Conservation (phyloP, 495 filamentous ascomycete species). For the Aspergillus homomorphus region DNA sequence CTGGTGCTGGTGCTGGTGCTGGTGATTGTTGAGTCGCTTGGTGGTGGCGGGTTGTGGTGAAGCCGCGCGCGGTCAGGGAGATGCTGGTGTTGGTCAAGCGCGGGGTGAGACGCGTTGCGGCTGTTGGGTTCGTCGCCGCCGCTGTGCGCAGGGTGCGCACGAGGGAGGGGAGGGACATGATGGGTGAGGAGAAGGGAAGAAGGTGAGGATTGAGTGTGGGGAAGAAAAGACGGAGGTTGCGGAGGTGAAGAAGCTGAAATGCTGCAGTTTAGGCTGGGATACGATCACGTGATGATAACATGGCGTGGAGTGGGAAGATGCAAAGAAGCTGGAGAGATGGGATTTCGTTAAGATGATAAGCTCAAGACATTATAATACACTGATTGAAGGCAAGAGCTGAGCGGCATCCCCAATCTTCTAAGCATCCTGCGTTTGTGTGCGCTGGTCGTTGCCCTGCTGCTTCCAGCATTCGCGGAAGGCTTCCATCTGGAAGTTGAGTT, state of each 20-base stretch:
- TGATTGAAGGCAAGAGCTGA: neutral
- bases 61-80: constrained; percentile 18
- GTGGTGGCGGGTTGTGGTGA: constrained; percentile 20
- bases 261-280: constrained; percentile 5
- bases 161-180: constrained; percentile 5
- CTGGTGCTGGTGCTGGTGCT: neutral
- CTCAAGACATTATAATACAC: too few species aligned
- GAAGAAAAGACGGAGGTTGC: constrained; percentile 8
- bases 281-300: constrained; percentile 16
- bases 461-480: constrained; percentile 92
- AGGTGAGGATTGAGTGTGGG: neutral
- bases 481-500: constrained; percentile 68
- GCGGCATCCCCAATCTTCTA: constrained; percentile 10
- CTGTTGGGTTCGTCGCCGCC: constrained; percentile 13
- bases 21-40: neutral
- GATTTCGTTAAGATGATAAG: neutral
- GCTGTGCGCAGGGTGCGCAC: constrained; percentile 1
- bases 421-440: constrained; percentile 71
- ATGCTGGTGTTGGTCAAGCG: neutral
- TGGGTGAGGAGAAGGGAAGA: neutral
- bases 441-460: constrained; percentile 77
- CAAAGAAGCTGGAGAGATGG: neutral
- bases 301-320: neutral
- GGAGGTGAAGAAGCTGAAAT: constrained; percentile 9
- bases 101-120: too few species aligned